A percentile compares a stretch with the other conserved stretches of the same genome.
Evolutionary conservation across 148 eudicot species (phyloP).

Genomic region (Camellia lanceoleosa): DNA sequence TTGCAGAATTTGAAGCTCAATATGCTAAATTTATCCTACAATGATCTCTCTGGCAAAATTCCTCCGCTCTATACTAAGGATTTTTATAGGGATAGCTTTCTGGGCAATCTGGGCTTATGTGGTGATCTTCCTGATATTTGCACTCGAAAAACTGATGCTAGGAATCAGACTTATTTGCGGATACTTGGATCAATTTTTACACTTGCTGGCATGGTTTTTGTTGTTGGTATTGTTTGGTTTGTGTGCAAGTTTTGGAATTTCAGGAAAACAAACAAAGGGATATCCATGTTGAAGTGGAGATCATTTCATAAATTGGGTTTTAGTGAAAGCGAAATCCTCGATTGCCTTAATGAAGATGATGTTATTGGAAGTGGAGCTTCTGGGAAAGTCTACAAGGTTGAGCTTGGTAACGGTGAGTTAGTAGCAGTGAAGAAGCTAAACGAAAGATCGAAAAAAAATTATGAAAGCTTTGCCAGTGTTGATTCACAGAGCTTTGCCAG

Average conservation of each 20-base stretch:
- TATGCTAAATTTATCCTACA: conserved; percentile 38
- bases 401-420: conserved; percentile 37
- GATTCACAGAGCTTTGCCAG: conserved; percentile 17
- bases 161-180: conserved; percentile 15
- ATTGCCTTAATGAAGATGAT: conserved; percentile 37
- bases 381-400: conserved; percentile 44
- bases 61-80: conserved; percentile 31
- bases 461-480: background rate
- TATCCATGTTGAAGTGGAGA: conserved; percentile 33
- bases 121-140: conserved; percentile 21
- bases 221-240: conserved; percentile 26
- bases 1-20: conserved; percentile 45
- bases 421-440: conserved; percentile 46
- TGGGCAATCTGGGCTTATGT: conserved; percentile 43
- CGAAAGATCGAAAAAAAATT: conserved; percentile 12
- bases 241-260: conserved; percentile 24
- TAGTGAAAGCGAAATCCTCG: conserved; percentile 29
- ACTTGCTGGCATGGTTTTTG: conserved; percentile 17
- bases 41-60: conserved; percentile 32
- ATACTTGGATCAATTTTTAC: conserved; percentile 15
- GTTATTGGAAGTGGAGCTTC: conserved; percentile 45
- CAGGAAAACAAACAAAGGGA: conserved; percentile 13
- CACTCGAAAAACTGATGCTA: background rate
- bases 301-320: conserved; percentile 48
- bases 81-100: conserved; percentile 35